Conservation (phyloP, 2,329 filamentous ascomycete genomes). For the Thermomyces lanuginosus region DNA sequence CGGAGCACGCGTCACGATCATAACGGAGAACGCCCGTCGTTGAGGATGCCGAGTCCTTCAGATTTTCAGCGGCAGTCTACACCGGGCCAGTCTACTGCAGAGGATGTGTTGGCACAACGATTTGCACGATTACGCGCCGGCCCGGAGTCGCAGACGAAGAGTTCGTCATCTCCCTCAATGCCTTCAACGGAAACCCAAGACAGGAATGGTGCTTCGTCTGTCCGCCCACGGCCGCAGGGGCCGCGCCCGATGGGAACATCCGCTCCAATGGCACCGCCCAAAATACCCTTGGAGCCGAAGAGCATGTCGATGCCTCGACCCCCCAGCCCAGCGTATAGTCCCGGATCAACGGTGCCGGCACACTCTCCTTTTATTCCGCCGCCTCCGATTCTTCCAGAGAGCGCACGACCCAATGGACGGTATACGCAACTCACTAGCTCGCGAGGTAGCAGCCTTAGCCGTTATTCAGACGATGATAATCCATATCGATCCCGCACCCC, state of each 20-base stretch:
- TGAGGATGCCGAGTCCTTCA: constrained; percentile 27
- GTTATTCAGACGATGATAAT: constrained; percentile 21
- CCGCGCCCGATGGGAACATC: constrained; percentile 28
- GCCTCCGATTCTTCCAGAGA: constrained; percentile 27
- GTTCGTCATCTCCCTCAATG: constrained; percentile 7
- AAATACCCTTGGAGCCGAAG: constrained; percentile 21
- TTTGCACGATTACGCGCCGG: constrained; percentile 25
- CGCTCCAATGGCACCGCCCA: constrained; percentile 26
- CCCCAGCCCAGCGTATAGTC: constrained; percentile 34
- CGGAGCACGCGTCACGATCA: constrained; percentile 14
- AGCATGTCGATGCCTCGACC: constrained; percentile 28
- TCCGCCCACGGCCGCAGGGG: constrained; percentile 20
- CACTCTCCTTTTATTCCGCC: constrained; percentile 21
- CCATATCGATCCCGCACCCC: constrained; percentile 30
- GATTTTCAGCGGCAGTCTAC: constrained; percentile 18
- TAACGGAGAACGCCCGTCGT: constrained; percentile 8
- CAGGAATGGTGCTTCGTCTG: constrained; percentile 10
- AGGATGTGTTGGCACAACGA: constrained; percentile 26
- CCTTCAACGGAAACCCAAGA: no score
- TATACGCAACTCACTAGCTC: constrained; percentile 20
- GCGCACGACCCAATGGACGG: constrained; percentile 21
- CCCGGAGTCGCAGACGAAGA: no score
- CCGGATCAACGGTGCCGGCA: constrained; percentile 25
- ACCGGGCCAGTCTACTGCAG: constrained; percentile 11
- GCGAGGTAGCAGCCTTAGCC: constrained; percentile 19